Conservation (phyloP, 768 basidiomycete species). For the Rhodotorula graminis region DNA sequence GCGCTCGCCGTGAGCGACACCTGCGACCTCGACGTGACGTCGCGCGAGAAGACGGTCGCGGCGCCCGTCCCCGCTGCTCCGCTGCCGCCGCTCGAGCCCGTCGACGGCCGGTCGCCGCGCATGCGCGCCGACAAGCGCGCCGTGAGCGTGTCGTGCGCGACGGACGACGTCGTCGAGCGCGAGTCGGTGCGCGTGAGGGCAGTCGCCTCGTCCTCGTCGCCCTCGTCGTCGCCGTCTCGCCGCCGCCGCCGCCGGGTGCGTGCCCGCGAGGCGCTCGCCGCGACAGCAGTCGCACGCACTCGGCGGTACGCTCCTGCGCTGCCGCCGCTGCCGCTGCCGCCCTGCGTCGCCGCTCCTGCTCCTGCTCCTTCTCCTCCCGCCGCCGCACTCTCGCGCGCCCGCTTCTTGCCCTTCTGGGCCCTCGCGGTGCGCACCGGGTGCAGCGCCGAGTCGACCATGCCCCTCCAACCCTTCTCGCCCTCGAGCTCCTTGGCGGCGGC, state of each 20-base stretch:
- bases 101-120: no score
- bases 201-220: conserved; percentile 18
- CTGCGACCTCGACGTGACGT: not conserved
- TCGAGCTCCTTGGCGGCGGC: not conserved
- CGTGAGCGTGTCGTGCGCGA: conserved; percentile 21
- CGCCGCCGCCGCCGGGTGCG: conserved; percentile 9
- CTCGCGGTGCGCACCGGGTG: not conserved
- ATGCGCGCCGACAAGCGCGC: conserved; percentile 3
- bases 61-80: not conserved
- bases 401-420: not conserved
- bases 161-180: conserved; percentile 19
- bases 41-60: conserved; percentile 29
- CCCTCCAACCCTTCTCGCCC: conserved; percentile 17
- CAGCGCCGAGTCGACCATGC: conserved; percentile 7
- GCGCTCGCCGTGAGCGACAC: conserved; percentile 20
- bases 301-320: not conserved
- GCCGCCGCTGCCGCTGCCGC: not conserved
- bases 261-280: not conserved
- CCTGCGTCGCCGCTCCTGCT: not conserved
- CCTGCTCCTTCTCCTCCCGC: not conserved
- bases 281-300: conserved; percentile 23
- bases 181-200: conserved; percentile 22
- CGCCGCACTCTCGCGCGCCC: not conserved
- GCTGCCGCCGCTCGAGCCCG: no score
- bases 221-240: not conserved